Base-by-base conservation (phyloP, 768 basidiomycete species). In the Boletus sensibilis region DNA sequence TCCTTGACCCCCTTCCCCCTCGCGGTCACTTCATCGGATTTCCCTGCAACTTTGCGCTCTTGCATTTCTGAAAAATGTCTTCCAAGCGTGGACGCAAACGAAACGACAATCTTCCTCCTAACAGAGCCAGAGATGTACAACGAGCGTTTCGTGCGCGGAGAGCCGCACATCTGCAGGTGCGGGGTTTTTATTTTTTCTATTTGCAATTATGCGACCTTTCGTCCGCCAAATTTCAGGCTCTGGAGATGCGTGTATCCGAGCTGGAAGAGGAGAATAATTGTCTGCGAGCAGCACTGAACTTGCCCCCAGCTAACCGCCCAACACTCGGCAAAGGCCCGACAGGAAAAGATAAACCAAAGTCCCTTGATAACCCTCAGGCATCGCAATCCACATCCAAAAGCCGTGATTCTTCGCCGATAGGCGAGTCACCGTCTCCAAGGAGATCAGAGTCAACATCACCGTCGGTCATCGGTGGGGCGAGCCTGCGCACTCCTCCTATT, bases 1-100 rank as follows among this genome's bases (percentile, higher is more conserved):
- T 71, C 64, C 67, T 65, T 62, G 61, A 55, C 63, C 56, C 57
- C 61, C 65, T 69, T 65, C 67, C 64, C 65, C 67, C 68, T 63
- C 61, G 64, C 70, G 62, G 66, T 62, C 68, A 69, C 61, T 63
- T 57, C 64, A 63, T 55, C 64, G 20, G 44, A 62, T 55, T 39
- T 60, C 40, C 51, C 45, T 58, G 43, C 54, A 56, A 42, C 56
- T 31, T 25, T 52, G 48, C 35, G 48, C 57, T 50, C 23, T 38
- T 49, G 41, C 52, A 27, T 57, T 53, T 56, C 57, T 60, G 39
- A 53, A 65, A 64, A 64, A 91, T 90, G 88, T 91, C 89, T 64
- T 91, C 89, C 59, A 93, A 92, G 76, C 86, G 91, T 66, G 92
- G 91, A 58, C 83, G 91, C 66, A 92, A 92, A 67, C 79, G 90